Conservation (phyloP, 202 grass and related monocot species). For the Saccharum hybrid region DNA sequence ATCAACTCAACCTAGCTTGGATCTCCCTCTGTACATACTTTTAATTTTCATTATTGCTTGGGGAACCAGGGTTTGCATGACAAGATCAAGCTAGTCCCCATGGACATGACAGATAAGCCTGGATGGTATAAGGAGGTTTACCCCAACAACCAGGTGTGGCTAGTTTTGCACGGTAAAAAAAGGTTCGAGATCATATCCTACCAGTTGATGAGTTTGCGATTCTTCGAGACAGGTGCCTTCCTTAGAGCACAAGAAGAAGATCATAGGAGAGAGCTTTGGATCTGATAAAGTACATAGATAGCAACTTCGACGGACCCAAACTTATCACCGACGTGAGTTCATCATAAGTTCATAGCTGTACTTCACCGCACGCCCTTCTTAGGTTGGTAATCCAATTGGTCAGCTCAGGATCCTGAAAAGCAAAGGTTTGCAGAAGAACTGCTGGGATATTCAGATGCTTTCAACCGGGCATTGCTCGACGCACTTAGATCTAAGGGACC, state of each 20-base stretch:
- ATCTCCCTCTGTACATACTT: not conserved
- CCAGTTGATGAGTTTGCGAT: not conserved
- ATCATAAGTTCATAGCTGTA: not conserved
- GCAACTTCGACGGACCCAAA: constrained; percentile 67
- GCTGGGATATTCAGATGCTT: constrained; percentile 46
- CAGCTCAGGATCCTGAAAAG: constrained; percentile 46
- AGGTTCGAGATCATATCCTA: not conserved
- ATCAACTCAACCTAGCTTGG: not conserved
- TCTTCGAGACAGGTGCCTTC: constrained; percentile 49
- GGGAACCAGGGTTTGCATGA: constrained; percentile 50
- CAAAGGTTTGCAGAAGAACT: constrained; percentile 48
- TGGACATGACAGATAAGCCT: constrained; percentile 41
- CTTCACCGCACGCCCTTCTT: not conserved
- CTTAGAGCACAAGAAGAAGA: constrained; percentile 70
- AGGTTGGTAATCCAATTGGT: not conserved
- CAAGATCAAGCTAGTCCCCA: constrained; percentile 47
- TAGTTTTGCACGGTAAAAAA: not conserved
- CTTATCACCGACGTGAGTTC: constrained; percentile 43
- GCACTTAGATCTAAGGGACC: constrained; percentile 19
- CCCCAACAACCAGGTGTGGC: constrained; percentile 41
- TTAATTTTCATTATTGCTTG: not conserved
- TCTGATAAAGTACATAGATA: constrained; percentile 73
- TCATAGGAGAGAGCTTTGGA: constrained; percentile 73
- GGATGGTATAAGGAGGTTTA: constrained; percentile 53
- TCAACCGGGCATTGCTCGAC: constrained; percentile 37